Conservation (phyloP, 108 stramenopile species). For the Skeletonema potamos region DNA sequence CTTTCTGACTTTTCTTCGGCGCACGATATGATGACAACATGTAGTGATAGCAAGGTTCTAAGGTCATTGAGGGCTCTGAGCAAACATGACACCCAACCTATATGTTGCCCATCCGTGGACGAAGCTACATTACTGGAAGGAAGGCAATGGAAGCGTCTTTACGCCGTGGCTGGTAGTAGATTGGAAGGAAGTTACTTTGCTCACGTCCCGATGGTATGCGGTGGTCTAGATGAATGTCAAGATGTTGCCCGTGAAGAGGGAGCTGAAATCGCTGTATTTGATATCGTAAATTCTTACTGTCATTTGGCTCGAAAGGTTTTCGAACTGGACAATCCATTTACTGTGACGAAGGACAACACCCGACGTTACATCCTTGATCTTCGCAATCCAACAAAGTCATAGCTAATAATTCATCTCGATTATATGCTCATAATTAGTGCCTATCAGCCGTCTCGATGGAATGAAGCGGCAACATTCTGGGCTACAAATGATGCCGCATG, state of each 20-base stretch:
- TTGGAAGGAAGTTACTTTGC: constrained; percentile 45
- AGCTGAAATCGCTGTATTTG: constrained; percentile 40
- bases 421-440: not conserved
- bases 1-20: constrained; percentile 22
- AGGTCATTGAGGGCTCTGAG: not conserved
- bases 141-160: constrained; percentile 19
- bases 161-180: not conserved
- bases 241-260: constrained; percentile 8
- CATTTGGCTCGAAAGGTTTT: constrained; percentile 31
- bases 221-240: constrained; percentile 34
- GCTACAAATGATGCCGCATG: constrained; percentile 69
- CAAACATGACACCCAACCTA: constrained; percentile 32
- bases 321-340: constrained; percentile 18
- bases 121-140: not conserved
- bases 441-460: not conserved
- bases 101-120: constrained; percentile 24
- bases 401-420: not conserved
- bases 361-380: constrained; percentile 35
- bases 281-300: constrained; percentile 28
- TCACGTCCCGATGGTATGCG: constrained; percentile 25
- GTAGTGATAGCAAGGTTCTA: not conserved
- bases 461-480: constrained; percentile 44
- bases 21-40: constrained; percentile 32
- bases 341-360: constrained; percentile 38
- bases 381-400: not conserved